A percentile compares a stretch with the other conserved stretches of the same genome.
phyloP scores from a whole-genome alignment of 1,284 basidiomycete species.

The Boletus coffeatus region DNA sequence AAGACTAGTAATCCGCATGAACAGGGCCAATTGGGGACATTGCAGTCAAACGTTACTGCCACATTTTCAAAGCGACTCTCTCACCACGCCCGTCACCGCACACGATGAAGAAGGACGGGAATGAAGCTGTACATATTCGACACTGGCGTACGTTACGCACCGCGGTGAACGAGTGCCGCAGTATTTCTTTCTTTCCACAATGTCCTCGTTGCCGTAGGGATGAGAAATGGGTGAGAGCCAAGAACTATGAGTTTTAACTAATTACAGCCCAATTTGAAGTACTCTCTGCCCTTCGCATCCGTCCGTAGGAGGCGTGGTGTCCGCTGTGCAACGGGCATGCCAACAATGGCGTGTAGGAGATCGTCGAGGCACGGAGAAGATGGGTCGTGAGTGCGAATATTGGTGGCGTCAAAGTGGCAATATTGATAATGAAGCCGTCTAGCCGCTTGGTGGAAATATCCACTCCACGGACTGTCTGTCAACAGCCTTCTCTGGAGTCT shows the following conservation, averaged over 20 bases:
- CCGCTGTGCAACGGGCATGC: constrained; percentile 1
- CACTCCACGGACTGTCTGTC: constrained; percentile 14
- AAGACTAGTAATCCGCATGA: background rate
- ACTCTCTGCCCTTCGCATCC: background rate
- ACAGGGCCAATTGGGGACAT: no score
- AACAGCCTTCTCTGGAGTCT: constrained; percentile 1
- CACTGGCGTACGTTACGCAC: background rate
- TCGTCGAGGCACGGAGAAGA: constrained; percentile 6
- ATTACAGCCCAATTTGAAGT: constrained; percentile 1
- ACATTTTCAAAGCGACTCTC: background rate
- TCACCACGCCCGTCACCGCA: background rate
- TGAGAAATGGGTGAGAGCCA: background rate
- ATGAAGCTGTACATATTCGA: constrained; percentile 8
- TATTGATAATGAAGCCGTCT: constrained; percentile 1
- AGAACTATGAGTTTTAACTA: background rate
- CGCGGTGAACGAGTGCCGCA: background rate
- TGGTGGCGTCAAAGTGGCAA: background rate
- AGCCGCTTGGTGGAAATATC: no score
- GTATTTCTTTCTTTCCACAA: background rate
- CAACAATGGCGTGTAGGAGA: constrained; percentile 4
- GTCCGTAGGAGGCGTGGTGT: background rate
- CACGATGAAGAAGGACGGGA: constrained; percentile 9
- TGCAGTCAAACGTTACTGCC: background rate
- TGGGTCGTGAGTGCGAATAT: background rate
- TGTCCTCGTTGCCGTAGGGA: background rate